A percentile compares a stretch with the other conserved stretches of the same genome.
Evolutionary conservation across 176 grass and related monocot genomes (phyloP).

Genomic region (Lolium multiflorum): DNA sequence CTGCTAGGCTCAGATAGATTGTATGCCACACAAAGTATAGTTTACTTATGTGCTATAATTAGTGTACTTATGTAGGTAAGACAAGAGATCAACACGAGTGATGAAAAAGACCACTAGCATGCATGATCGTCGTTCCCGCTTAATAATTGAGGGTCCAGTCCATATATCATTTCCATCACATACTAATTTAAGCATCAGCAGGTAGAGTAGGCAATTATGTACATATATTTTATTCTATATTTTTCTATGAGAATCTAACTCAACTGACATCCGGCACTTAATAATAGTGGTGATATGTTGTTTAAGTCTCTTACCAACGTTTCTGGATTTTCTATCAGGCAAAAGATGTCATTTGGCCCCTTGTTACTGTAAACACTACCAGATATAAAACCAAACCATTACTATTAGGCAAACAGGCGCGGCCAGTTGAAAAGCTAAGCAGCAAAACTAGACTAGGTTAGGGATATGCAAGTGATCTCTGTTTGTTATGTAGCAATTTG

Average conservation of each 20-base stretch:
- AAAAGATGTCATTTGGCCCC: constrained; percentile 4
- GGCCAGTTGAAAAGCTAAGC: background rate
- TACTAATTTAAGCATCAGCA: background rate
- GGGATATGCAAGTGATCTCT: background rate
- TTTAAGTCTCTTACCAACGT: background rate
- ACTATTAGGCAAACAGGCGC: background rate
- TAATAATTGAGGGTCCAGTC: background rate
- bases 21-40: background rate
- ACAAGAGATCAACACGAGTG: background rate
- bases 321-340: background rate
- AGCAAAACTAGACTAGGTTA: background rate
- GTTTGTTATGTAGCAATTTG: background rate
- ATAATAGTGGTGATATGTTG: background rate
- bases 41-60: background rate
- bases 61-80: background rate
- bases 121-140: background rate
- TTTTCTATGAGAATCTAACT: background rate
- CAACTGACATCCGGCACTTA: background rate
- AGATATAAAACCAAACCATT: background rate
- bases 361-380: background rate
- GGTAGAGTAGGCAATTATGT: too few species aligned
- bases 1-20: background rate
- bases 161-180: background rate
- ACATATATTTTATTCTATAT: background rate
- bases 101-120: background rate